Percentiles rank a stretch among this genome's conserved stretches.
Evolutionary conservation across 306 rosid genomes (phyloP).

Genomic region (Vigna nakashimae): DNA sequence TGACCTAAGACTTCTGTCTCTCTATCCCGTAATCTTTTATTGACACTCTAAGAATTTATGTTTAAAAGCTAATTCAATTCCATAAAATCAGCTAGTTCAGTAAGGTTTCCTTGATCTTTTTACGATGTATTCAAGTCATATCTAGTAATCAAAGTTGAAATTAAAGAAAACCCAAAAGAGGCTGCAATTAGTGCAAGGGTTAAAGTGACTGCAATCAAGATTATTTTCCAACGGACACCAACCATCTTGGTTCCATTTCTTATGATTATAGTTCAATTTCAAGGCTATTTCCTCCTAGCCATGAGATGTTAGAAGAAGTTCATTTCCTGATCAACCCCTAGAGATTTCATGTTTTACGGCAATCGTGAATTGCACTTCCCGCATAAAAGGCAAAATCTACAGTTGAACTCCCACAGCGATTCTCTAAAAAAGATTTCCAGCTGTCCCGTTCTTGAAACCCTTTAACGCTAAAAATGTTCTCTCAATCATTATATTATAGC

Average conservation of each 20-base stretch:
- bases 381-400: constrained; percentile 1
- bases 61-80: neutral
- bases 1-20: neutral
- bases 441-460: neutral
- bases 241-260: constrained; percentile 1
- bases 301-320: neutral
- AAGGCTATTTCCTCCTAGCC: neutral
- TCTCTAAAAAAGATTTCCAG: constrained; percentile 6
- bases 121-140: no score
- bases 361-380: constrained; percentile 6
- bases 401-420: neutral
- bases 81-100: neutral
- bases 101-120: no score
- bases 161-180: no score
- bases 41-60: neutral
- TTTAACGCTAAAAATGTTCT: neutral
- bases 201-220: no score
- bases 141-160: no score
- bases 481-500: neutral
- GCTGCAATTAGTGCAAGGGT: no score
- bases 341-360: constrained; percentile 36
- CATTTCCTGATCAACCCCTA: neutral
- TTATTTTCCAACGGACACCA: neutral
- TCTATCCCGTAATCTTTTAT: neutral
- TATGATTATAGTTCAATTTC: constrained; percentile 2